Evolutionary conservation across 441 rosid species (phyloP).

Genomic region (Monsonia emarginata): DNA sequence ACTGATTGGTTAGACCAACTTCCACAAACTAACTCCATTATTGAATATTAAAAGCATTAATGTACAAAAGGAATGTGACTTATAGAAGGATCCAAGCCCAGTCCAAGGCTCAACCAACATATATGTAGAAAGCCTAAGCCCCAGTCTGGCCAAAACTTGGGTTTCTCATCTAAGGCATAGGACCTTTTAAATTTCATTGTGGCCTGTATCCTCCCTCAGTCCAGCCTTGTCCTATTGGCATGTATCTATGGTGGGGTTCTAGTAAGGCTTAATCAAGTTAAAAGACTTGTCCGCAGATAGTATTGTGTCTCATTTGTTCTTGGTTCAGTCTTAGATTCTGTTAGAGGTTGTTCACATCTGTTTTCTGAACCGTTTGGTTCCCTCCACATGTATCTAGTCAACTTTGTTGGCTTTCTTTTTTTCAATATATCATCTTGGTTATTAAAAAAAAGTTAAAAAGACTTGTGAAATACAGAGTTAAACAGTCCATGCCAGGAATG

Average conservation of each 20-base stretch:
- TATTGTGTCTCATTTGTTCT: too few relatives aligned
- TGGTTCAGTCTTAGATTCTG: too few relatives aligned
- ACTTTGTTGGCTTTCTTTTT: too few relatives aligned
- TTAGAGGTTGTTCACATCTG: too few relatives aligned
- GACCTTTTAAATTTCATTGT: not conserved
- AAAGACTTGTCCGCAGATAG: not conserved
- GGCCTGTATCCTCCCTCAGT: not conserved
- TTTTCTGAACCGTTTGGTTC: too few relatives aligned
- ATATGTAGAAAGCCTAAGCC: not conserved
- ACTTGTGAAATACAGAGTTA: too few relatives aligned
- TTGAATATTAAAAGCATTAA: constrained; percentile 5
- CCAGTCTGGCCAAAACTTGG: not conserved
- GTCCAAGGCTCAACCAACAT: not conserved
- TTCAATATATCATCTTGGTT: too few relatives aligned
- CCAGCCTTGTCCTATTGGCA: not conserved
- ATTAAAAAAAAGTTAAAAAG: too few relatives aligned
- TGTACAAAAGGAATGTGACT: not conserved
- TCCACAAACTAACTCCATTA: constrained; percentile 7
- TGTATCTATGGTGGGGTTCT: not conserved
- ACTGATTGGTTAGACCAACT: constrained; percentile 10
- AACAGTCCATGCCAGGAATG: too few relatives aligned
- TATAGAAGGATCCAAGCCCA: not conserved
- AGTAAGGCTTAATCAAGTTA: not conserved
- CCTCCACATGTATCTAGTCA: too few relatives aligned
- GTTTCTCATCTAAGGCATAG: constrained; percentile 1